These are phyloP conservation scores for Garcia nutans DNA, from an alignment of 345 rosid species.

Conservation along the genomic window DNA sequence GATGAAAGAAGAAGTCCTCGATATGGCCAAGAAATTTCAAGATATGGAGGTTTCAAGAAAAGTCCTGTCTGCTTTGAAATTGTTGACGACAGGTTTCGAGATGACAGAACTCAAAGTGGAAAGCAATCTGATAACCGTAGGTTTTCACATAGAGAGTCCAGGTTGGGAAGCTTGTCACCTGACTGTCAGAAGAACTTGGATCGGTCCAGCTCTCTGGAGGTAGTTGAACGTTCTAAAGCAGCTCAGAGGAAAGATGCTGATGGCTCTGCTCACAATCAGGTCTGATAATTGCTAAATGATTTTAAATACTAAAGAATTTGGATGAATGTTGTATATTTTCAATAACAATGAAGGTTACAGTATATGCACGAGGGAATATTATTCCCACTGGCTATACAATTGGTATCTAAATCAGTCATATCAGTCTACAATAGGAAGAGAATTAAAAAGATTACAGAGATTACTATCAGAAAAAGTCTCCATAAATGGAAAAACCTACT, in stretches of 20 bases:
- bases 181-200: conserved; percentile 35
- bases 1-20: conserved; percentile 60
- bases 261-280: conserved; percentile 31
- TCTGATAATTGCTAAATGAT: neutral
- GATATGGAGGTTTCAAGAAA: conserved; percentile 47
- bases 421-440: too few species aligned
- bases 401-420: too few species aligned
- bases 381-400: too few species aligned
- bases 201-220: conserved; percentile 24
- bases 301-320: neutral
- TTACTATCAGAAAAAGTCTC: too few species aligned
- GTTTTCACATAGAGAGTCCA: conserved; percentile 36
- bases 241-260: conserved; percentile 26
- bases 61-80: conserved; percentile 69
- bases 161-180: conserved; percentile 44
- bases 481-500: too few species aligned
- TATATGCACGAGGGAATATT: too few species aligned
- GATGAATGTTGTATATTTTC: too few species aligned
- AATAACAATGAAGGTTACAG: too few species aligned
- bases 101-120: conserved; percentile 36
- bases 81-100: conserved; percentile 78
- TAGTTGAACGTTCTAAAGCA: conserved; percentile 29
- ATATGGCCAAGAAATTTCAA: conserved; percentile 41
- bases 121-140: conserved; percentile 33
- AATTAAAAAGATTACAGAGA: too few species aligned